phyloP scores from a whole-genome alignment of 345 rosid genomes.

The Psidium guajava region DNA sequence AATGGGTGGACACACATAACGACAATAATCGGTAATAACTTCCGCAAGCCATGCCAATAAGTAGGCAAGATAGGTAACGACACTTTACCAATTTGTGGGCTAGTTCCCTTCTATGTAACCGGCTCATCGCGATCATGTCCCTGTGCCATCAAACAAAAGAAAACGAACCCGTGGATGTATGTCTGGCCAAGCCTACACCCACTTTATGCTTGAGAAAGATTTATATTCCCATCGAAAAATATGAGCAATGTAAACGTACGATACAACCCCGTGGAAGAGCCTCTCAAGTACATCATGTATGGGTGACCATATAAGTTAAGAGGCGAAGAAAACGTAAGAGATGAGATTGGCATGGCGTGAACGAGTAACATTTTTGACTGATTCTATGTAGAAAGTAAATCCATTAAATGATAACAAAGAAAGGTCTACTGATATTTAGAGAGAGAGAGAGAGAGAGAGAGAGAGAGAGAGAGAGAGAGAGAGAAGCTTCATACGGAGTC shows the following conservation, averaged over 20 bases:
- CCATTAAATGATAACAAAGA: neutral
- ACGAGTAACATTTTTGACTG: neutral
- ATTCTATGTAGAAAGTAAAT: neutral
- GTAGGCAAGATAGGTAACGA: neutral
- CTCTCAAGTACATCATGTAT: neutral
- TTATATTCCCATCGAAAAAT: neutral
- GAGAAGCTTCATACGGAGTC: neutral
- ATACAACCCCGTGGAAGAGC: neutral
- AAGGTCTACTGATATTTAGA: neutral
- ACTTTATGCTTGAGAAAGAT: neutral
- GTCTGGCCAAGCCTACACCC: neutral
- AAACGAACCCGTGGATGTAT: neutral
- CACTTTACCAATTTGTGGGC: neutral
- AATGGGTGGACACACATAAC: accelerated
- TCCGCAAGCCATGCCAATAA: neutral
- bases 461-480: neutral
- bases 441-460: too few species aligned
- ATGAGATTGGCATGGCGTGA: neutral
- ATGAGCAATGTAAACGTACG: neutral
- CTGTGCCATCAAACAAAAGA: neutral
- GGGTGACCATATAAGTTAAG: neutral
- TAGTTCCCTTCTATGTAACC: constrained; percentile 8
- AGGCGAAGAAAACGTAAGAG: neutral
- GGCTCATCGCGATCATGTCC: constrained; percentile 9
- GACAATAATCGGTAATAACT: neutral